These are phyloP conservation scores for Colletotrichum filicis DNA, from an alignment of 2,329 filamentous ascomycete species.

Conservation along the genomic window DNA sequence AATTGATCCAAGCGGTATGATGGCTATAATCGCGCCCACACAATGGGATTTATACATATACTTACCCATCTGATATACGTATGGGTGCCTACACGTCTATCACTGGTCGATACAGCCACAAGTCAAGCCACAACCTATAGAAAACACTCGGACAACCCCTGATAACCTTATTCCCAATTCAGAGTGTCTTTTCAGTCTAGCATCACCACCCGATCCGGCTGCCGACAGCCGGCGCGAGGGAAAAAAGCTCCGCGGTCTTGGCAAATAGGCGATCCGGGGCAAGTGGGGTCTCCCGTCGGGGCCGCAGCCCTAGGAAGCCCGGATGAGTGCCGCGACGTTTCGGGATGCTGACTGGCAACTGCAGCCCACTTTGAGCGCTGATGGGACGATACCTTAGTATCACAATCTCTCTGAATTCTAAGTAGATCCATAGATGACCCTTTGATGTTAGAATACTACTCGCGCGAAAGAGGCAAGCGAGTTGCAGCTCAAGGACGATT, in stretches of 20 bases:
- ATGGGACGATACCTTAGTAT: too few species aligned
- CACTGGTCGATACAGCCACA: not conserved
- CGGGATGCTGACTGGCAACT: not conserved
- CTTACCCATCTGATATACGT: too few species aligned
- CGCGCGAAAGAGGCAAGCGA: not conserved
- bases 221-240: too few species aligned
- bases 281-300: not conserved
- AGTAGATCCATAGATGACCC: not conserved
- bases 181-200: not conserved
- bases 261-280: not conserved
- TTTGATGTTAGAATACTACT: too few species aligned
- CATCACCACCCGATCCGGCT: not conserved
- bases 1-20: too few species aligned
- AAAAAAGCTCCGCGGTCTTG: not conserved
- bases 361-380: not conserved
- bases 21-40: too few species aligned
- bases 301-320: not conserved
- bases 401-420: not conserved
- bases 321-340: not conserved
- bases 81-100: too few species aligned
- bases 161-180: not conserved
- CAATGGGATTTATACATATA: too few species aligned
- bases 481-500: too few species aligned
- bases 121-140: not conserved
- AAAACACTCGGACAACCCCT: not conserved